Base-by-base conservation (phyloP, 345 rosid genomes). In the Streptanthus diversifolius region DNA sequence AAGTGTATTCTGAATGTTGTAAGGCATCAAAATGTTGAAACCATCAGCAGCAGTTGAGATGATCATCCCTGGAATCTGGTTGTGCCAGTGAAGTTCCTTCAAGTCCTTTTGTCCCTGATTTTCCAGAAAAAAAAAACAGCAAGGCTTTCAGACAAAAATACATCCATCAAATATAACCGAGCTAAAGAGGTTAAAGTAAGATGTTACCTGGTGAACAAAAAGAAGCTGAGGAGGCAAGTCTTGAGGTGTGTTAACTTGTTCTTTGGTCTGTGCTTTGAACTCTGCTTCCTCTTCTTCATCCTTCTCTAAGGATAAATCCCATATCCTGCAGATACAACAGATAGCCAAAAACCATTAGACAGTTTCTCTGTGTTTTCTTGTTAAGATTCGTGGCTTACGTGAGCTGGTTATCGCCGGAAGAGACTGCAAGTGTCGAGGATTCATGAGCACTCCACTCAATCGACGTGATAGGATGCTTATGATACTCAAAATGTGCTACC, bases 261-360 rank as follows among this genome's bases (percentile, higher is more conserved):
- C 98, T 45, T 81, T 82, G 37, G 96, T 91, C 83, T 90, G 80
- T 45, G 96, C 88, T 81, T 73, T 85, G 79, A 88, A 95, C 83
- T 90, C 97, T 8, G 90, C 97, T 72, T 91, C 98, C 77, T 95
- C 98, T 83, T 95, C 99, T 66, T 90, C 92, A 29, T 95, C 99
- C 78, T 83, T 91, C 76, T 95, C 99, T 68, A 95, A 70, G 4
- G 99, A 90, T 68, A 95, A 89, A 80, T 95, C 99, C 98, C 98
- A 95, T 78, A 95, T 88, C 65, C 98, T 95, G 79, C 63, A 56
- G 22, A 69, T 10, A 36, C 21, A 75, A 71, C 5, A 25, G 13
- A 57, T 2, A 60, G 18, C 25, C 37, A 41, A 25, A 36, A 35
- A 19, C 43, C 13, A 56, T 19, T 39, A 56, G 35, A 47, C 11